Evolutionary conservation across 139 green algal genomes (phyloP).

Genomic region (Asterochloris erici): DNA sequence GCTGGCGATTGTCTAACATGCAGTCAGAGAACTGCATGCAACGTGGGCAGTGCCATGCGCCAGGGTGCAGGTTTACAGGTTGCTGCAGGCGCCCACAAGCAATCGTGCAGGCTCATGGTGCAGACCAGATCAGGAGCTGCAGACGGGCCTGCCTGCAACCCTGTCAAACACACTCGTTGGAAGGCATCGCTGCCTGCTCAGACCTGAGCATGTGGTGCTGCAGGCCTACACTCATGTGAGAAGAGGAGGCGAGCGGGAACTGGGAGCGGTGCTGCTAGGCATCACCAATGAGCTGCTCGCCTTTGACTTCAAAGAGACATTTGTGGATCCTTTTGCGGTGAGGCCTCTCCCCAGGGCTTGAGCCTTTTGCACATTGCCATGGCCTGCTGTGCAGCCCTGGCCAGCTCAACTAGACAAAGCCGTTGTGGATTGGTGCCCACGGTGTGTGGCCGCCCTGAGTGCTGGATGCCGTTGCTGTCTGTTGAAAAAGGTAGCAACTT

Average conservation of each 20-base stretch:
- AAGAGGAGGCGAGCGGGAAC: not conserved
- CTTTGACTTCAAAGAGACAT: conserved; percentile 14
- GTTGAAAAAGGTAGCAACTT: not conserved
- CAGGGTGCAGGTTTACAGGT: not conserved
- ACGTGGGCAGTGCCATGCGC: not conserved
- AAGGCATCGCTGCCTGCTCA: not conserved
- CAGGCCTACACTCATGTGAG: conserved; percentile 2
- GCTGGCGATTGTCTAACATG: too few species aligned
- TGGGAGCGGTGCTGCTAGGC: not conserved
- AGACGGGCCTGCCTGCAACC: too few species aligned
- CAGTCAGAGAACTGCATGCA: not conserved
- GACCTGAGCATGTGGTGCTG: not conserved
- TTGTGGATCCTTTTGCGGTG: conserved; percentile 13
- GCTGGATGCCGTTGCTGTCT: not conserved
- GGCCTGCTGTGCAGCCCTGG: too few species aligned
- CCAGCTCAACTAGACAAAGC: not conserved
- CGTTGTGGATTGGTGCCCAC: not conserved
- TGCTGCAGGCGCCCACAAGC: too few species aligned
- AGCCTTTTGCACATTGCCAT: too few species aligned
- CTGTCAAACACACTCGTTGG: too few species aligned
- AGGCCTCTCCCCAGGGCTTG: not conserved
- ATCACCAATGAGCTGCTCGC: conserved; percentile 5
- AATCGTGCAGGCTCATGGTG: too few species aligned
- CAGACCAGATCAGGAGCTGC: too few species aligned
- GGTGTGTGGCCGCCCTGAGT: not conserved